phyloP scores from a whole-genome alignment of 2,329 filamentous ascomycete genomes.

The Tolypocladium pustulatum region DNA sequence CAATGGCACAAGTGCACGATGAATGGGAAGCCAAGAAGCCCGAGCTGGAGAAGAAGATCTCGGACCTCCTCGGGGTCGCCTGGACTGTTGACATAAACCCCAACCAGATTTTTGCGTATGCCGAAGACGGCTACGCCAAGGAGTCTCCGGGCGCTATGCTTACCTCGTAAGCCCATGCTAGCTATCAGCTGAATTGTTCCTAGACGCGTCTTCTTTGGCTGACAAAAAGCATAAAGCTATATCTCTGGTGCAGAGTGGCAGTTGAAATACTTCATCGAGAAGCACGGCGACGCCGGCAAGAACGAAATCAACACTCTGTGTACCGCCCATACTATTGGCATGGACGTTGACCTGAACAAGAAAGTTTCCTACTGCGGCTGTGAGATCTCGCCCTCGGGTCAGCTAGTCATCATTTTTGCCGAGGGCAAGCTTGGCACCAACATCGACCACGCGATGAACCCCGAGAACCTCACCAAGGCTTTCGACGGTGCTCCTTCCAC shows the following conservation, averaged over 20 bases:
- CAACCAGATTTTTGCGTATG: slow-evolving; percentile 36
- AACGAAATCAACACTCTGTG: slow-evolving; percentile 38
- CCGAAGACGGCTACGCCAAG: slow-evolving; percentile 28
- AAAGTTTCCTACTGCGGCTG: slow-evolving; percentile 33
- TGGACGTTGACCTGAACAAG: slow-evolving; percentile 33
- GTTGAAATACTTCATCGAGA: slow-evolving; percentile 26
- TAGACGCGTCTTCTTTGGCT: background rate
- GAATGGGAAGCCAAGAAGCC: slow-evolving; percentile 37
- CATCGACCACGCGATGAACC: slow-evolving; percentile 25
- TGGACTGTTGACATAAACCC: slow-evolving; percentile 42
- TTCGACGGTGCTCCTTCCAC: slow-evolving; percentile 32
- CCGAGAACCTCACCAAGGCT: slow-evolving; percentile 27
- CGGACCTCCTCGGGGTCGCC: slow-evolving; percentile 29
- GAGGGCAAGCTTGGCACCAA: slow-evolving; percentile 33
- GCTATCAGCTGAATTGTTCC: too few relatives aligned
- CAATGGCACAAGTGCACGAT: slow-evolving; percentile 33
- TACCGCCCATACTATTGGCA: slow-evolving; percentile 29
- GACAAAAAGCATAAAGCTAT: slow-evolving; percentile 24
- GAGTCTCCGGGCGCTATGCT: slow-evolving; percentile 33
- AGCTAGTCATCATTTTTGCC: slow-evolving; percentile 37
- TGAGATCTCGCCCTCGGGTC: slow-evolving; percentile 29
- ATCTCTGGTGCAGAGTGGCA: slow-evolving; percentile 28
- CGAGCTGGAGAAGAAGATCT: slow-evolving; percentile 31
- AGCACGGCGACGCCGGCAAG: slow-evolving; percentile 26
- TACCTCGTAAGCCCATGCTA: slow-evolving; percentile 22